These are phyloP conservation scores for Malassezia sp. DNA, from an alignment of 1,284 basidiomycete species.

Conservation along the genomic window DNA sequence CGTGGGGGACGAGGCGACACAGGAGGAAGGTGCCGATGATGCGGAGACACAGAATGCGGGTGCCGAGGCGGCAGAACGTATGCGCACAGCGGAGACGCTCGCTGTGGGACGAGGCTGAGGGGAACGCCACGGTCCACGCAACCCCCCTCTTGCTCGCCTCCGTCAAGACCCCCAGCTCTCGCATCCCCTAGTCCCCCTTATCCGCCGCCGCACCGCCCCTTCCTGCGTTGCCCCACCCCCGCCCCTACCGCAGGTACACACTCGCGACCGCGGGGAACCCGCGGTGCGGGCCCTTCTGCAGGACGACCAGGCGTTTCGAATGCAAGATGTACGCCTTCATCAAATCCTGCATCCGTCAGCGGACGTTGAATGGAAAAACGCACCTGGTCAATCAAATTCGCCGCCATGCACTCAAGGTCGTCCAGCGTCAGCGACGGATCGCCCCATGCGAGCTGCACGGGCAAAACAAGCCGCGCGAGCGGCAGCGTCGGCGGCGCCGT, in stretches of 20 bases:
- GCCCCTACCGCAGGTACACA: slow-evolving; percentile 16
- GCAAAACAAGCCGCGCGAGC: slow-evolving; percentile 30
- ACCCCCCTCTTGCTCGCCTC: too few relatives aligned
- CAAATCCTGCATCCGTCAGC: slow-evolving; percentile 37
- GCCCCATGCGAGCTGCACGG: slow-evolving; percentile 43
- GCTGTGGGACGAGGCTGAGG: too few relatives aligned
- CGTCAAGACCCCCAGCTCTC: too few relatives aligned
- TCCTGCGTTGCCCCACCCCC: too few relatives aligned
- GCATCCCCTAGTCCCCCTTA: neutral
- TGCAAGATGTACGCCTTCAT: slow-evolving; percentile 49
- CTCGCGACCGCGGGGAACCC: slow-evolving; percentile 44
- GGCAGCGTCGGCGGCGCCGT: slow-evolving; percentile 43
- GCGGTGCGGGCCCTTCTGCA: slow-evolving; percentile 43
- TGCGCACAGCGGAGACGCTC: too few relatives aligned
- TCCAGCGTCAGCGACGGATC: slow-evolving; percentile 39
- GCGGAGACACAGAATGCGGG: neutral
- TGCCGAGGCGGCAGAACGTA: neutral
- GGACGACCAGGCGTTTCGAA: slow-evolving; percentile 43
- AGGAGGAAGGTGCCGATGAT: neutral
- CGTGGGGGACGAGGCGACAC: neutral
- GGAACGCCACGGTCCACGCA: too few relatives aligned
- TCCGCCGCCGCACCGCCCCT: too few relatives aligned
- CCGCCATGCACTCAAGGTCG: slow-evolving; percentile 48
- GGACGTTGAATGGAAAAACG: neutral
- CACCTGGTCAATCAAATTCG: slow-evolving; percentile 48